Evolutionary conservation across 352 stramenopile species (phyloP).

Genomic region (Phytophthora foliorum): DNA sequence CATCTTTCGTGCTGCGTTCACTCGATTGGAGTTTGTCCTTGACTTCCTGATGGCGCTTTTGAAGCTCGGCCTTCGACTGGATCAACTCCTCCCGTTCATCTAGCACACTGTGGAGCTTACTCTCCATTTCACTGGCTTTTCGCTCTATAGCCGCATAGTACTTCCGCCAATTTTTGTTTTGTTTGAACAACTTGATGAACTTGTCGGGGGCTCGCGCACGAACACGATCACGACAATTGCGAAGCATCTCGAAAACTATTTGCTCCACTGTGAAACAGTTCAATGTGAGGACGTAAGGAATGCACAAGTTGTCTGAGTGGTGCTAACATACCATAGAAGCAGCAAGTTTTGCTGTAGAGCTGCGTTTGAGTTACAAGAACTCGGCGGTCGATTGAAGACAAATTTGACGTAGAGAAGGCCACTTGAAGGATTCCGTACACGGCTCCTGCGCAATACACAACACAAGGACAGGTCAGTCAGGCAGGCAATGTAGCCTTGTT

Average conservation of each 20-base stretch:
- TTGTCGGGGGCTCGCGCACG: constrained; percentile 51
- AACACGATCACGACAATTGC: constrained; percentile 60
- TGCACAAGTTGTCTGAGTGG: neutral
- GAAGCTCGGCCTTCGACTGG: constrained; percentile 31
- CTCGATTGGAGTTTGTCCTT: constrained; percentile 37
- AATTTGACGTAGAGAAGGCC: constrained; percentile 41
- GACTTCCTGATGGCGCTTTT: constrained; percentile 28
- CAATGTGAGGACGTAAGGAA: neutral
- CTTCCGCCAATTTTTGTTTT: constrained; percentile 81
- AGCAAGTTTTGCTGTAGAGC: constrained; percentile 49
- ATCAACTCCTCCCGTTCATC: constrained; percentile 48
- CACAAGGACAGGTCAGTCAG: neutral
- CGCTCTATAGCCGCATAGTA: constrained; percentile 71
- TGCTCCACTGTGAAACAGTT: constrained; percentile 58
- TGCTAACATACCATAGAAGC: constrained; percentile 53
- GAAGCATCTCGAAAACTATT: constrained; percentile 68
- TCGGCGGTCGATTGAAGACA: constrained; percentile 23
- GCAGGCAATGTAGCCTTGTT: neutral
- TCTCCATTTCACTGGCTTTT: constrained; percentile 42
- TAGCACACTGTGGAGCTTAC: constrained; percentile 43
- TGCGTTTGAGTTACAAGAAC: constrained; percentile 36
- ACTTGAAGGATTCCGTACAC: constrained; percentile 69
- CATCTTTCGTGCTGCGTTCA: constrained; percentile 38
- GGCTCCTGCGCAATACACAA: constrained; percentile 26
- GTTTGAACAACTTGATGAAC: constrained; percentile 76